These are phyloP conservation scores for Onygenales sp. DNA, from an alignment of 2,329 filamentous ascomycete species.

Conservation along the genomic window DNA sequence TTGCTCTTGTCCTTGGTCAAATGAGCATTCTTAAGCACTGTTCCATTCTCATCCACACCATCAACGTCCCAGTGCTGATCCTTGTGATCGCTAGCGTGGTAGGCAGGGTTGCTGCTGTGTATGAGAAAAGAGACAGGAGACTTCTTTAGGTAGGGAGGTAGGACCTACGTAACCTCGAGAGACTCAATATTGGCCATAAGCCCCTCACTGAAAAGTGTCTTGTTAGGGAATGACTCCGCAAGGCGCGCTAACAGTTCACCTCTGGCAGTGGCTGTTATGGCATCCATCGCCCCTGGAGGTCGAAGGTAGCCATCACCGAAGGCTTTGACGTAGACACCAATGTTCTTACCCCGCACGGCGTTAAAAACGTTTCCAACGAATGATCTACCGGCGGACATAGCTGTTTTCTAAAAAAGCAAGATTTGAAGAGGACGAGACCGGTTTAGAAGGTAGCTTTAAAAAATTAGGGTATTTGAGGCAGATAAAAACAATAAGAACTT, in stretches of 20 bases:
- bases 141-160: slow-evolving; percentile 2
- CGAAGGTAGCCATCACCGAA: slow-evolving; percentile 2
- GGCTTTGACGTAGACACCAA: slow-evolving; percentile 4
- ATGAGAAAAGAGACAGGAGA: slow-evolving; percentile 2
- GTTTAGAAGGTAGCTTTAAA: neutral
- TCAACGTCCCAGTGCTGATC: slow-evolving; percentile 5
- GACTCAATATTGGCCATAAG: neutral
- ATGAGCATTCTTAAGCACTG: slow-evolving; percentile 7
- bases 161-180: neutral
- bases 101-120: slow-evolving; percentile 5
- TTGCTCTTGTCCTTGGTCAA: slow-evolving; percentile 4
- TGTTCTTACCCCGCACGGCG: slow-evolving; percentile 2
- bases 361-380: slow-evolving; percentile 5
- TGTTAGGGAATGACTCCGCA: slow-evolving; percentile 3
- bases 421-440: neutral
- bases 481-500: slow-evolving; percentile 2
- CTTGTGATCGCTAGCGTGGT: slow-evolving; percentile 5
- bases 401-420: slow-evolving; percentile 2
- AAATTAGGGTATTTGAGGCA: slow-evolving; percentile 1
- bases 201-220: slow-evolving; percentile 3
- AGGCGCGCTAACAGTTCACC: slow-evolving; percentile 3
- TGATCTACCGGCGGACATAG: slow-evolving; percentile 2
- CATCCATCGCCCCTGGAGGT: slow-evolving; percentile 4
- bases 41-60: slow-evolving; percentile 4
- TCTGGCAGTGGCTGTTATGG: slow-evolving; percentile 3